Conservation (phyloP, 1,284 basidiomycete species). For the Ustilago crameri region DNA sequence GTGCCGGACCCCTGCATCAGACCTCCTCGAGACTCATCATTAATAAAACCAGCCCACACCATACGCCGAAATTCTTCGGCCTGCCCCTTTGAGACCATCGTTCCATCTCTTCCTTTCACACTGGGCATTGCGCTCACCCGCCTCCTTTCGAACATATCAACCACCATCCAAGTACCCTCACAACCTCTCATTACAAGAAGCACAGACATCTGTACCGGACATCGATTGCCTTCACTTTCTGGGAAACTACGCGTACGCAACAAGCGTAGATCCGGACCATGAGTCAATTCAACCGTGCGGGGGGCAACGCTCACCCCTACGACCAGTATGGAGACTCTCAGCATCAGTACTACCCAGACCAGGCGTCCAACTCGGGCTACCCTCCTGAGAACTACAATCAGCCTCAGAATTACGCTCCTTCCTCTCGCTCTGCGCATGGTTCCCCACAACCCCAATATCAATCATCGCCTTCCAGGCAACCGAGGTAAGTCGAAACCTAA, state of each 20-base stretch:
- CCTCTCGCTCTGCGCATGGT: constrained; percentile 15
- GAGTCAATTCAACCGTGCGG: constrained; percentile 33
- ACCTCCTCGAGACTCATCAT: too few species aligned
- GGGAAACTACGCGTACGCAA: background rate
- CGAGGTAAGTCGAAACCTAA: constrained; percentile 23
- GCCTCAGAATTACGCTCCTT: constrained; percentile 7
- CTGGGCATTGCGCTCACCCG: too few species aligned
- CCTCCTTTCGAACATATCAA: too few species aligned
- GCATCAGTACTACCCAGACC: constrained; percentile 11
- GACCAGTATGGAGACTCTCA: constrained; percentile 17
- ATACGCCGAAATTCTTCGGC: too few species aligned
- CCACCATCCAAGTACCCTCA: too few species aligned
- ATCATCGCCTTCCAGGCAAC: constrained; percentile 31
- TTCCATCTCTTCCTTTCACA: too few species aligned
- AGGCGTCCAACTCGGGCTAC: constrained; percentile 12
- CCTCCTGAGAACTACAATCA: constrained; percentile 9
- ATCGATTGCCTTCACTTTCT: background rate
- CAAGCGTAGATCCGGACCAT: too few species aligned
- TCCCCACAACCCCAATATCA: constrained; percentile 28
- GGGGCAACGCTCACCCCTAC: constrained; percentile 18
- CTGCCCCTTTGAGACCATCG: too few species aligned
- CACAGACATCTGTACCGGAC: background rate
- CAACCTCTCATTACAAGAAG: too few species aligned
- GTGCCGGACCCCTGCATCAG: too few species aligned
- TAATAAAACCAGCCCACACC: too few species aligned